Conservation (phyloP, 345 rosid genomes). For the Aurinia saxatilis region DNA sequence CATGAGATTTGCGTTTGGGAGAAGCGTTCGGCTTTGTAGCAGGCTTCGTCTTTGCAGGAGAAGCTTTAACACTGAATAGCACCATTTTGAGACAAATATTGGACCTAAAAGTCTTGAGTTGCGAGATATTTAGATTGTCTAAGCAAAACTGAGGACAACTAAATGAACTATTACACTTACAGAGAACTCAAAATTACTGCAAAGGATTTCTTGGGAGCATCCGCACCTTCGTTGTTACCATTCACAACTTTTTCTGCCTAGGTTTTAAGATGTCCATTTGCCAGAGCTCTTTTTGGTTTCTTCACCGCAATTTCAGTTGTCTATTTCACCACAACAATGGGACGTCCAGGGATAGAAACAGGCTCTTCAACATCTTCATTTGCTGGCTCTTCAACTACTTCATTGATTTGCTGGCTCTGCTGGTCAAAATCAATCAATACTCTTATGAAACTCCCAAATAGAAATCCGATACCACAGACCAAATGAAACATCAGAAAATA, state of each 20-base stretch:
- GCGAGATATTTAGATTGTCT: background rate
- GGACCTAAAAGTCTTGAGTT: slow-evolving; percentile 13
- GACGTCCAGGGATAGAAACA: background rate
- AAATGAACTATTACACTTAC: background rate
- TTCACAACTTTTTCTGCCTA: slow-evolving; percentile 4
- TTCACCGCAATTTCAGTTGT: too few relatives aligned
- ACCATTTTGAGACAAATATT: slow-evolving; percentile 18
- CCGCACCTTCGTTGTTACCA: background rate
- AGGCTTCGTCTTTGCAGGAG: slow-evolving; percentile 27
- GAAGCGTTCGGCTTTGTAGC: background rate
- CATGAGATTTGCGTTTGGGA: background rate
- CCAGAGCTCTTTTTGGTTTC: too few relatives aligned
- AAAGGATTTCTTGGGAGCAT: slow-evolving; percentile 28
- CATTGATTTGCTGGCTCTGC: too few relatives aligned
- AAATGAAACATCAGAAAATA: background rate
- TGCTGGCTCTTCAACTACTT: too few relatives aligned
- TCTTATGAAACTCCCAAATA: background rate
- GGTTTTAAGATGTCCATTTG: slow-evolving; percentile 13
- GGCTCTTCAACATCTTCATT: slow-evolving; percentile 1
- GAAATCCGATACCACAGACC: background rate
- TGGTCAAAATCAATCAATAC: background rate
- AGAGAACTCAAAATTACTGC: slow-evolving; percentile 20
- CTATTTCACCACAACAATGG: background rate
- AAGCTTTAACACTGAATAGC: slow-evolving; percentile 14
- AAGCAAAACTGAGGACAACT: background rate